Conservation (phyloP, 2,329 filamentous ascomycete genomes). For the Epicoccum nigrum region DNA sequence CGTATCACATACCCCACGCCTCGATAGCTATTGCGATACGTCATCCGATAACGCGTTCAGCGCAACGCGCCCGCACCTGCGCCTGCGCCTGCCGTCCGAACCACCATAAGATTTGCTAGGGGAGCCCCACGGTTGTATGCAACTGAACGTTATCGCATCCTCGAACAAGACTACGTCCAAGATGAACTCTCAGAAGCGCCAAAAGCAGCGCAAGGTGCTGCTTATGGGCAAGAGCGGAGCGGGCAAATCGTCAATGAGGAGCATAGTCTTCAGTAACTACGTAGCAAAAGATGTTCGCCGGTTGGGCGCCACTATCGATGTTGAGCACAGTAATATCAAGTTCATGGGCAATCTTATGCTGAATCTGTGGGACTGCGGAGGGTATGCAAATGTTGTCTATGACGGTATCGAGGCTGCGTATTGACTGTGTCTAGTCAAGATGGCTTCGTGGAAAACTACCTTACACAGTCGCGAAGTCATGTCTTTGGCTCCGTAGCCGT, state of each 20-base stretch:
- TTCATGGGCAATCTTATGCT: slow-evolving; percentile 97
- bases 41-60: slow-evolving; percentile 9
- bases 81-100: not conserved
- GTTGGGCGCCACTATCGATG: slow-evolving; percentile 94
- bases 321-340: slow-evolving; percentile 97
- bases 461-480: slow-evolving; percentile 91
- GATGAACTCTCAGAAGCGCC: slow-evolving; percentile 52
- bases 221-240: slow-evolving; percentile 90
- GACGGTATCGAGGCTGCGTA: not conserved
- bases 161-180: slow-evolving; percentile 9
- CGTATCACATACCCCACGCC: slow-evolving; percentile 1
- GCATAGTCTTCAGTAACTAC: slow-evolving; percentile 99
- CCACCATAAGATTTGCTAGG: not conserved
- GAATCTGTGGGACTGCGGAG: slow-evolving; percentile 98
- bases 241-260: slow-evolving; percentile 97
- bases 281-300: slow-evolving; percentile 93
- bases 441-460: slow-evolving; percentile 98
- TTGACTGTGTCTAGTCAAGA: slow-evolving; percentile 70
- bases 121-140: not conserved
- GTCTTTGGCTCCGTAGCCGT: slow-evolving; percentile 97
- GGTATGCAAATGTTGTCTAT: slow-evolving; percentile 55
- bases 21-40: slow-evolving; percentile 13
- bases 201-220: slow-evolving; percentile 61
- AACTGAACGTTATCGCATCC: too few species aligned
- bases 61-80: not conserved